Evolutionary conservation across 257 asterid genomes (phyloP), one percentile per base, ranked within the genome.

Genomic region (Lithospermum erythrorhizon): DNA sequence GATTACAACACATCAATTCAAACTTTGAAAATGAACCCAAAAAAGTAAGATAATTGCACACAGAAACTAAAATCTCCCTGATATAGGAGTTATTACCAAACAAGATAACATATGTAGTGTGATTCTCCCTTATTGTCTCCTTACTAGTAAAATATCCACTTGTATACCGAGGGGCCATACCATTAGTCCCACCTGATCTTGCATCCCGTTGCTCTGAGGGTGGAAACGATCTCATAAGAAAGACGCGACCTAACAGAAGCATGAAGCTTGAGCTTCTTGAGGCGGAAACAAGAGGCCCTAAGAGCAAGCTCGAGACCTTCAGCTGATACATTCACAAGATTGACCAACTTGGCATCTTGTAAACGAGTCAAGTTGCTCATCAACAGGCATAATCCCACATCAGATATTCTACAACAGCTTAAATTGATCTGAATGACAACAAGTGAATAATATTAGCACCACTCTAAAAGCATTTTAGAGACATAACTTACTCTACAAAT

Each of bases 181-280:
- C 49, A 41, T 41, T 75, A 77, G 68, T 83, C 95, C 95, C 95
- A 86, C 68, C 91, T 74, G 64, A 86, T 79, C 85, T 72, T 79
- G 78, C 95, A 86, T 62, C 87, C 91, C 52, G 65, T 76, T 22
- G 77, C 67, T 67, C 63, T 67, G 32, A 86, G 82, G 51, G 74
- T 74, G 55, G 69, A 61, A 8, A 86, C 37, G n/a, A 79, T 61
- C 57, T 83, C 79, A 3, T 70, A 37, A n/a, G 91, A 73, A 57
- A 86, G 77, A n/a, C 32, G 63, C 13, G 30, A 70, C 64, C 80
- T 74, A 21, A 81, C 68, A 35, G 74, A 58, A 8, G 79, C 69
- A 3, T 67, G 67, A 74, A 86, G 68, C 82, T 86, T 86, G 18
- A 86, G 64, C 81, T 86, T 86, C 59, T 85, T 85, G 9, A 86